phyloP scores from a whole-genome alignment of 2,329 filamentous ascomycete species.

The Chrysoporthe austroafricana region DNA sequence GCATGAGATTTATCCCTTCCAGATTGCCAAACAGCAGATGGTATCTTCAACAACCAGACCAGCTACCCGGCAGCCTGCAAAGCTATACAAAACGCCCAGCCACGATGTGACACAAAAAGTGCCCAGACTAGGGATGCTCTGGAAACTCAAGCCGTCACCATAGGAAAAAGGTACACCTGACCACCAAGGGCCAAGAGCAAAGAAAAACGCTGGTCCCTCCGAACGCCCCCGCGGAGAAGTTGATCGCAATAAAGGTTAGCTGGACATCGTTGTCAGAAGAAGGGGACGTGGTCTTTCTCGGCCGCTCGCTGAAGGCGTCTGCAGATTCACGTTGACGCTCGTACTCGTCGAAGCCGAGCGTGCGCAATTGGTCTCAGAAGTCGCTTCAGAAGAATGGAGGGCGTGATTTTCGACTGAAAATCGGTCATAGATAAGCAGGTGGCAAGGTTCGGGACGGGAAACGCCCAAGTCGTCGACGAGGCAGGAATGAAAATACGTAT shows the following conservation, averaged over 20 bases:
- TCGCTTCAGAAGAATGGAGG: not conserved
- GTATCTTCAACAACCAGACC: slow-evolving; percentile 14
- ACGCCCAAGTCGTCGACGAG: slow-evolving; percentile 11
- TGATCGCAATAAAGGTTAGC: not conserved
- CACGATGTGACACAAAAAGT: slow-evolving; percentile 4
- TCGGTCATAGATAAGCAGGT: slow-evolving; percentile 2
- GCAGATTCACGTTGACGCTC: not conserved
- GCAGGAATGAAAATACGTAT: slow-evolving; percentile 9
- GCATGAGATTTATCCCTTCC: slow-evolving; percentile 2
- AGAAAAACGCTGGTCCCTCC: not conserved
- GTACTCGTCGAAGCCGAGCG: not conserved
- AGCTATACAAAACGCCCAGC: not conserved
- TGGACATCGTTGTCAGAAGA: slow-evolving; percentile 15
- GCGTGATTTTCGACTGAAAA: not conserved
- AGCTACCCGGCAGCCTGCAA: slow-evolving; percentile 13
- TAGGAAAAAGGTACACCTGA: not conserved
- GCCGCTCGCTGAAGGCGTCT: not conserved
- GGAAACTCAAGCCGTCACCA: not conserved
- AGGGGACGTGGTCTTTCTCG: not conserved
- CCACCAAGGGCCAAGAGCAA: not conserved
- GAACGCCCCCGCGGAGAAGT: not conserved
- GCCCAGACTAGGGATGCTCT: not conserved
- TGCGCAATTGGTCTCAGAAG: not conserved
- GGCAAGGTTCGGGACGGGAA: slow-evolving; percentile 11
- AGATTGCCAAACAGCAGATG: slow-evolving; percentile 21